Evolutionary conservation across 176 grass and related monocot genomes (phyloP).

Genomic region (Ampelocalamus luodianensis): DNA sequence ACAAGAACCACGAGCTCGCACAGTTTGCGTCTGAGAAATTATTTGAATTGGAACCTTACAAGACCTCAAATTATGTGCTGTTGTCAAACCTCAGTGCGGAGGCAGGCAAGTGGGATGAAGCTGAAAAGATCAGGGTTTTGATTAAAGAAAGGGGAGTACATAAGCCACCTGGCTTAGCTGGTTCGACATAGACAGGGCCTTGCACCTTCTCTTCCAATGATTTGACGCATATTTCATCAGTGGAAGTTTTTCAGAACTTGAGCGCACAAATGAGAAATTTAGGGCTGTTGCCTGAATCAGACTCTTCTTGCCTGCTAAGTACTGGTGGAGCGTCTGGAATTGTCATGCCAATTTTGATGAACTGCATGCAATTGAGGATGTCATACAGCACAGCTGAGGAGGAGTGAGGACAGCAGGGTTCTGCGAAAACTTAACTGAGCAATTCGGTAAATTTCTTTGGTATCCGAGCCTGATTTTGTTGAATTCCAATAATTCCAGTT

Average conservation of each 20-base stretch:
- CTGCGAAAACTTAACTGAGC: neutral
- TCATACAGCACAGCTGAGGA: neutral
- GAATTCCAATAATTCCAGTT: neutral
- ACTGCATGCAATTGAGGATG: neutral
- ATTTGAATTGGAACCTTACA: constrained; percentile 57
- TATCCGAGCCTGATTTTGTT: neutral
- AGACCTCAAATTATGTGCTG: constrained; percentile 63
- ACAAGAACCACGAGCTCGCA: constrained; percentile 68
- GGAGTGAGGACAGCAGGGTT: neutral
- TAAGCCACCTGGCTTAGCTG: constrained; percentile 62
- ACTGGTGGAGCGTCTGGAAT: neutral
- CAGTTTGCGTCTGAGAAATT: too few relatives aligned
- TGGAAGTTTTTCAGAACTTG: neutral
- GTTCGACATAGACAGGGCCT: constrained; percentile 42
- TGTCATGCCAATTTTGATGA: neutral
- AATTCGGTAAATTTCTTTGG: neutral
- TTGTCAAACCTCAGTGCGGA: constrained; percentile 66
- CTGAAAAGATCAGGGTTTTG: constrained; percentile 58
- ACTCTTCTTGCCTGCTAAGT: constrained; percentile 2
- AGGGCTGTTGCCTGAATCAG: neutral
- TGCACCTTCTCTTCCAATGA: constrained; percentile 32
- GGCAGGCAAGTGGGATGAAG: constrained; percentile 62
- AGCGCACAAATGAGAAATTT: constrained; percentile 14
- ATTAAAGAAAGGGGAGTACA: constrained; percentile 54
- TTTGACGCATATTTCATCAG: neutral